Base-by-base conservation (phyloP, 257 asterid genomes). In the Hygrophila difformis region DNA sequence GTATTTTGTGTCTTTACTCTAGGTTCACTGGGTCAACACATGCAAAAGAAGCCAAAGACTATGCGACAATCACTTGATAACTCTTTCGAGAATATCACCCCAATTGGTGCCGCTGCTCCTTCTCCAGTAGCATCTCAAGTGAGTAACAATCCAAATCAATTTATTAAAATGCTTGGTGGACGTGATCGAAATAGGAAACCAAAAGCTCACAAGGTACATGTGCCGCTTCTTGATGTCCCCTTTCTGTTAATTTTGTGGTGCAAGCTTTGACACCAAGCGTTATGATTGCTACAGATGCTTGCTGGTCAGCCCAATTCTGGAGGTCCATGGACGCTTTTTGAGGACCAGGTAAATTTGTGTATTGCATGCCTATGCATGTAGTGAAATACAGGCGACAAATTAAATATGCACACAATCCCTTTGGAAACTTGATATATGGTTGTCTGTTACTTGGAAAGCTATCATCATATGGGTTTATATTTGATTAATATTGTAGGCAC, bases 41-140 rank as follows among this genome's bases (percentile, higher is more conserved):
- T 66, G 43, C 21, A 53, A 48, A 91, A 83, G 89, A 91, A 83
- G 71, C 89, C 85, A 0, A 91, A 91, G 78, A 64, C 69, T 57
- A 68, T 72, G 75, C 69, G 87, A 49, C 89, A 67, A 59, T 66
- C 80, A 26, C 73, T 64, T 26, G 97, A 92, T 67, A 76, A 60
- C 68, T 67, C 87, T 61, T 76, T 65, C 62, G 93, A 91, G 64
- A 78, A 75, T 67, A 39, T 73, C 46, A 60, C 69, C 26, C 79
- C 87, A 43, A 54, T 51, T 57, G 75, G 73, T 45, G 87, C 79
- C 15, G 68, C 94, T 55, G 71, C 64, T 59, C 89, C 94, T 66
- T 78, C 97, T 41, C 95, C 99, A 21, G 87, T 54, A 24, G 85
- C 87, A 64, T 80, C 99, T 57, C 97, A 83, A 66, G 64, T 80